phyloP scores from a whole-genome alignment of 805 yeast species.

The Soucietia sequanensis region DNA sequence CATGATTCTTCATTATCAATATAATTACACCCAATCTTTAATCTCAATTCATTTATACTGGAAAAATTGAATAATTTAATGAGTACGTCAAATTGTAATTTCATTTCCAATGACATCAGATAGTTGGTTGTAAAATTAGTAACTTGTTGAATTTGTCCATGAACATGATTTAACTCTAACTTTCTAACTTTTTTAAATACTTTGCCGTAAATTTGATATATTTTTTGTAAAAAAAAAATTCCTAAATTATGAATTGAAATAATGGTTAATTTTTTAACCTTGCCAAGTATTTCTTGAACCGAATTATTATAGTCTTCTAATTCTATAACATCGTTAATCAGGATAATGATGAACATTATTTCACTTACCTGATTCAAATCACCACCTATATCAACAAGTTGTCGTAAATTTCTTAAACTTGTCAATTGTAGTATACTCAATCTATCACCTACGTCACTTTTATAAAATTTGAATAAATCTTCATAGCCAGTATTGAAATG shows the following conservation, averaged over 20 bases:
- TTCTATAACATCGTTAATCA: constrained; percentile 5
- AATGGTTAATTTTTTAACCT: constrained; percentile 5
- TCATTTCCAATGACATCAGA: constrained; percentile 5
- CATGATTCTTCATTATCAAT: constrained; percentile 3
- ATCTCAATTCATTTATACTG: constrained; percentile 1
- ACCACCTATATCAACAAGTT: background rate
- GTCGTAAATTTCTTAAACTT: constrained; percentile 5
- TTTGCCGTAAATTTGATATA: constrained; percentile 1
- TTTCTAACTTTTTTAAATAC: constrained; percentile 4
- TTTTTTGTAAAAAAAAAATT: constrained; percentile 5
- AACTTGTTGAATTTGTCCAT: constrained; percentile 7
- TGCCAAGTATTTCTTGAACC: background rate
- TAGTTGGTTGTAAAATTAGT: constrained; percentile 6
- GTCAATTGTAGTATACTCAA: constrained; percentile 7
- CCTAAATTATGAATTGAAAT: constrained; percentile 9
- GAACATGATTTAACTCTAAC: constrained; percentile 10
- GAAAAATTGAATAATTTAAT: constrained; percentile 2
- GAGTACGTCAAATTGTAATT: constrained; percentile 6
- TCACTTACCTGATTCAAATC: background rate
- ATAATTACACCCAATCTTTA: constrained; percentile 11
- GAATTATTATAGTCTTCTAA: constrained; percentile 1
- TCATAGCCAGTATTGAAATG: constrained; percentile 9
- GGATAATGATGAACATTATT: constrained; percentile 5
- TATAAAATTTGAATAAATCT: constrained; percentile 9
- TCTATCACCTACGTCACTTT: background rate